phyloP scores from a whole-genome alignment of 192 early-diverging fungal genomes.

The Dimargaris verticillata region DNA sequence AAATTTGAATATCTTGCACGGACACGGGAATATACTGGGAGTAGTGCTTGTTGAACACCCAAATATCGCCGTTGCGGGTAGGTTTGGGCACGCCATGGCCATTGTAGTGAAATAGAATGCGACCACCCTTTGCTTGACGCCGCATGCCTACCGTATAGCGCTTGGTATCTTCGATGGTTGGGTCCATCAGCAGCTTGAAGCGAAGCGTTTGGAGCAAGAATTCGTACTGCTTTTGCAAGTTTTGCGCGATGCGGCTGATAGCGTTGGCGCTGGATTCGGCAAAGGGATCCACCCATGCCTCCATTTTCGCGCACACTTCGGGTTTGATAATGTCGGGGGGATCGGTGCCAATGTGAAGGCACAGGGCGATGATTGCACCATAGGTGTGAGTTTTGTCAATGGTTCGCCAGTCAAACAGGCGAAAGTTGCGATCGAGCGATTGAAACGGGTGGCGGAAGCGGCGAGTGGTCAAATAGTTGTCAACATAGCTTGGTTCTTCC shows the following conservation, averaged over 20 bases:
- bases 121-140: constrained; percentile 77
- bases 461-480: constrained; percentile 10
- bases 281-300: constrained; percentile 91
- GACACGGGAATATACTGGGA: constrained; percentile 97
- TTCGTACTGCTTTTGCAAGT: constrained; percentile 87
- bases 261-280: constrained; percentile 59
- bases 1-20: constrained; percentile 77
- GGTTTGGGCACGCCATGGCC: constrained; percentile 96
- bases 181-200: constrained; percentile 74
- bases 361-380: constrained; percentile 72
- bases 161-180: constrained; percentile 83
- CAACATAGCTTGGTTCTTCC: constrained; percentile 10
- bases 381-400: constrained; percentile 64
- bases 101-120: constrained; percentile 95
- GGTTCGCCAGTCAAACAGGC: constrained; percentile 45
- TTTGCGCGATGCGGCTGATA: constrained; percentile 73
- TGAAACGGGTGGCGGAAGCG: constrained; percentile 8
- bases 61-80: constrained; percentile 85
- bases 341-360: constrained; percentile 88
- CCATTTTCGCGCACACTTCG: constrained; percentile 69
- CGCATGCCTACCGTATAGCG: constrained; percentile 71
- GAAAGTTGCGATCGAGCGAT: constrained; percentile 14
- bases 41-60: constrained; percentile 96
- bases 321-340: constrained; percentile 89
- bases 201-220: constrained; percentile 67